Percentiles rank a stretch among this genome's conserved stretches.
Conservation (phyloP, 1,284 basidiomycete species). For the Ustilago curta region DNA sequence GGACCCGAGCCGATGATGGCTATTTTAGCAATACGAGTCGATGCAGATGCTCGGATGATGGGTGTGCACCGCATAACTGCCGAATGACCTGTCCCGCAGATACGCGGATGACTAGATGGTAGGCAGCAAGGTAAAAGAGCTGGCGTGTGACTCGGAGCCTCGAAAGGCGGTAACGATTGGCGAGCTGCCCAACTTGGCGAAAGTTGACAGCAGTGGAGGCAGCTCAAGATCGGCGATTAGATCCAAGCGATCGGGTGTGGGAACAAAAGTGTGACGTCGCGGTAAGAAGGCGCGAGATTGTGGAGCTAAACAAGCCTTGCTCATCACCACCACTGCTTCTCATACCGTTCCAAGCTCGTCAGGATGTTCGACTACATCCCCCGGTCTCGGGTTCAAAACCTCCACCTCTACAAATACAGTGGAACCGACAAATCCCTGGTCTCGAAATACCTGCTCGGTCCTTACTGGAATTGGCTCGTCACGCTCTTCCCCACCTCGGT, state of each 20-base stretch:
- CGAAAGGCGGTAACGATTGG: too few species aligned
- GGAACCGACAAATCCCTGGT: constrained; percentile 73
- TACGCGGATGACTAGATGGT: not conserved
- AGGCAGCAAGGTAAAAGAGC: not conserved
- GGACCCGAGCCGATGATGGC: constrained; percentile 91
- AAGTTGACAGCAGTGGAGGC: constrained; percentile 2
- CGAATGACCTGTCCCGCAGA: not conserved
- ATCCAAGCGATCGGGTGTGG: not conserved
- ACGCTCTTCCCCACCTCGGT: constrained; percentile 86
- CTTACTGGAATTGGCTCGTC: constrained; percentile 95
- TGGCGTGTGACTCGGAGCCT: constrained; percentile 5
- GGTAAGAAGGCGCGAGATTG: not conserved
- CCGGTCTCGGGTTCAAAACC: constrained; percentile 70
- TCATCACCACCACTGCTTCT: not conserved
- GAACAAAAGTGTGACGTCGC: constrained; percentile 13
- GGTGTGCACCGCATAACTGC: not conserved
- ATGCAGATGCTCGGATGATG: constrained; percentile 15
- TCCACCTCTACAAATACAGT: constrained; percentile 75
- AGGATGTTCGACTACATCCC: constrained; percentile 69
- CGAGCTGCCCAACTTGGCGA: constrained; percentile 10
- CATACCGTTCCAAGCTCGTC: not conserved
- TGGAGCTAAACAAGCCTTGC: not conserved
- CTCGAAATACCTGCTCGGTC: constrained; percentile 84
- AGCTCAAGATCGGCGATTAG: not conserved
- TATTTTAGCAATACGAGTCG: constrained; percentile 68